Conservation (phyloP, 1,139 yeast genomes). For the Kluyveromyces marxianus region DNA sequence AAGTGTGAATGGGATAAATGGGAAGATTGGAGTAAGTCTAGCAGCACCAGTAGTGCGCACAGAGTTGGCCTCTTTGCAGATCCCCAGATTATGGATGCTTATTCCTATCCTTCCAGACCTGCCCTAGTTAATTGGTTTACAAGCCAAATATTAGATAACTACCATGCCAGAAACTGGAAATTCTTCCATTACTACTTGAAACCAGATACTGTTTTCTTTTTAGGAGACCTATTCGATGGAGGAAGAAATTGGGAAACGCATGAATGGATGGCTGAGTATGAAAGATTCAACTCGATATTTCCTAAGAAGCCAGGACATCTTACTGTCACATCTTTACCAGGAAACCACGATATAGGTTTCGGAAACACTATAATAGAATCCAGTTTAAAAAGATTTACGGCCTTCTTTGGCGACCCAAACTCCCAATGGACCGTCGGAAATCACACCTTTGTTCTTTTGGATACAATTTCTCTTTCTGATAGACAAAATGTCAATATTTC, state of each 20-base stretch:
- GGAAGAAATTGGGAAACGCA: constrained; percentile 80
- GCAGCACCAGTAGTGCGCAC: constrained; percentile 40
- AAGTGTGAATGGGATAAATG: constrained; percentile 58
- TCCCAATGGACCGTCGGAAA: constrained; percentile 58
- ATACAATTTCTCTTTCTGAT: constrained; percentile 72
- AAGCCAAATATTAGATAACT: constrained; percentile 51
- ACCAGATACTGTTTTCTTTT: constrained; percentile 70
- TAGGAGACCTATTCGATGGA: constrained; percentile 93
- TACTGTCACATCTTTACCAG: constrained; percentile 63
- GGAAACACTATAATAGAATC: constrained; percentile 54
- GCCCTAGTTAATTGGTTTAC: constrained; percentile 40
- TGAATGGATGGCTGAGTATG: constrained; percentile 66
- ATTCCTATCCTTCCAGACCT: constrained; percentile 58
- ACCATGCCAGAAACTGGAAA: constrained; percentile 70
- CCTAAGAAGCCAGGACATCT: constrained; percentile 39
- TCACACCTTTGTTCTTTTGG: constrained; percentile 69
- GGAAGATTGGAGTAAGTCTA: constrained; percentile 43
- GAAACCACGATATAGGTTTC: constrained; percentile 94
- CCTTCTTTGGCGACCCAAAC: constrained; percentile 65
- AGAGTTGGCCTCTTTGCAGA: constrained; percentile 76
- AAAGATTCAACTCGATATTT: constrained; percentile 60
- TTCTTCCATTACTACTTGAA: constrained; percentile 49
- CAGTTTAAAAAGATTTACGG: constrained; percentile 54
- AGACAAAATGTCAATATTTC: constrained; percentile 36
- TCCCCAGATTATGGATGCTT: constrained; percentile 81